Evolutionary conservation across 2,329 filamentous ascomycete species (phyloP).

Genomic region (Didymella segeticola): DNA sequence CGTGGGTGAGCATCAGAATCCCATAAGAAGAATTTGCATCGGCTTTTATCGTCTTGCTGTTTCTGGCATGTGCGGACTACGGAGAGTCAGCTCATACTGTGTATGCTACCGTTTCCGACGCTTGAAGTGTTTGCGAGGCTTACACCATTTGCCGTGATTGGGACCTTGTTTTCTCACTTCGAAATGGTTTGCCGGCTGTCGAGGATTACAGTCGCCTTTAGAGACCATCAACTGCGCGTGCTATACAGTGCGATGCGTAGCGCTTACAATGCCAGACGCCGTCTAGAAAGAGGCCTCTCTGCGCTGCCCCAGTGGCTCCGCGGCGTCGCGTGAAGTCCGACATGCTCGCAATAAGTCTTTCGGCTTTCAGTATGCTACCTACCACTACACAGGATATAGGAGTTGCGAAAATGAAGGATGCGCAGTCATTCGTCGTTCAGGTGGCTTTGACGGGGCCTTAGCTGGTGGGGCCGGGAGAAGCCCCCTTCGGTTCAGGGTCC

Average conservation of each 20-base stretch:
- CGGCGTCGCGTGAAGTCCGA: constrained; percentile 20
- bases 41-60: constrained; percentile 48
- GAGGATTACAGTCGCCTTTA: constrained; percentile 63
- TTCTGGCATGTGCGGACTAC: constrained; percentile 64
- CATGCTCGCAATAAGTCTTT: constrained; percentile 23
- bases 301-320: constrained; percentile 14
- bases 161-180: constrained; percentile 63
- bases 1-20: constrained; percentile 59
- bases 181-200: constrained; percentile 61
- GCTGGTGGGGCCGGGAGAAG: not conserved
- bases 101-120: too few relatives aligned
- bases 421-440: not conserved
- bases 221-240: constrained; percentile 16
- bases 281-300: constrained; percentile 30
- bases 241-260: not conserved
- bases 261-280: constrained; percentile 38
- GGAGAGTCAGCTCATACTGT: constrained; percentile 19
- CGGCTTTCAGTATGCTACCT: not conserved
- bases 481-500: not conserved
- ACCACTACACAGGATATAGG: not conserved
- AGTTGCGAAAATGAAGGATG: not conserved
- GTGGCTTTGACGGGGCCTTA: not conserved
- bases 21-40: constrained; percentile 67
- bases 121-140: not conserved
- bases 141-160: constrained; percentile 63